Evolutionary conservation across 108 stramenopile genomes (phyloP), one percentile per base, ranked within the genome.

Genomic region (Pinguiococcus pyrenoidosus): DNA sequence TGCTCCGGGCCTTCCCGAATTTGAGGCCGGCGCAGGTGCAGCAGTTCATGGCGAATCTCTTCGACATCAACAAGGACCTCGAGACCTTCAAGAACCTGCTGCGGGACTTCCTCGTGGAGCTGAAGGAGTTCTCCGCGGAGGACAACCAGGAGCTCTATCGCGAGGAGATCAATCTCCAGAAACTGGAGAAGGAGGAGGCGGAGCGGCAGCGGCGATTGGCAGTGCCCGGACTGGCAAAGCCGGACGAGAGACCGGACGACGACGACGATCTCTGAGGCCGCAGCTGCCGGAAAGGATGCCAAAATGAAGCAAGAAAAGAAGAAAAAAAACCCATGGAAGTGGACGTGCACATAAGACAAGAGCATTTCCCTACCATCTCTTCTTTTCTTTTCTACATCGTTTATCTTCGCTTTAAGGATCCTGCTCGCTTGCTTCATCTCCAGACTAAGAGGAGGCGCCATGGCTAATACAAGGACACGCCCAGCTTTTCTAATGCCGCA

Each of bases 91-190:
- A 99, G 73, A 83, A 82, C 6, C 93, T 92, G 57, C 61, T 99
- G 29, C 81, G 97, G 46, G 93, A 99, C 69, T 99, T 99, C 67
- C 74, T 99, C 53, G 85, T 99, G 48, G 81, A 88, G 43, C 64
- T 99, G 34, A 96, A 96, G 72, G 96, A 99, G 59, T 99, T 99
- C 69, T 84, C 75, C 32, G 66, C 73, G 0, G 93, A 99, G 68
- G 92, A 99, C 56, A 95, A 93, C 73, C 75, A 79, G 37, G 87
- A 84, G 21, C 71, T 99, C 29, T 99, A 69, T 57, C 56, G 66
- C 25, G 92, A 99, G 69, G 96, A 99, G 59, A 68, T 66, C 39
- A 82, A 89, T 41, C 71, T 55, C 25, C 74, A 87, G 49, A 53
- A 68, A 32, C 37, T 51, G 38, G 71, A 64, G 44, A 71, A 53